phyloP scores from a whole-genome alignment of 352 stramenopile genomes.

The Globisporangium sylvaticum region DNA sequence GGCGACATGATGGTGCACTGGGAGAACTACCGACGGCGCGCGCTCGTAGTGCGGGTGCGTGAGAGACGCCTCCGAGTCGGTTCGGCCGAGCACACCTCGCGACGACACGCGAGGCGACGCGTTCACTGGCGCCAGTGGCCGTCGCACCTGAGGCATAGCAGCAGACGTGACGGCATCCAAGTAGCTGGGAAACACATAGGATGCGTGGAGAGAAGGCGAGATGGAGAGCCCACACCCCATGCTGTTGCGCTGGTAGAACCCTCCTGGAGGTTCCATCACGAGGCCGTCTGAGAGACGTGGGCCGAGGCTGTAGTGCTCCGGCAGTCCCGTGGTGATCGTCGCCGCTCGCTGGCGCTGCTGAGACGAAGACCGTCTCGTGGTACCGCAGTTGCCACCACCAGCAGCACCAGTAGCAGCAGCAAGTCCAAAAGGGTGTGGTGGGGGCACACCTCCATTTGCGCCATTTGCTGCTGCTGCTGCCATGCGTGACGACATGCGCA shows the following conservation, averaged over 20 bases:
- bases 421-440: neutral
- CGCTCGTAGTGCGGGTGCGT: slow-evolving; percentile 4
- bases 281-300: slow-evolving; percentile 37
- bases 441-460: neutral
- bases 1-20: neutral
- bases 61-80: slow-evolving; percentile 22
- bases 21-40: neutral
- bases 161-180: neutral
- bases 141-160: slow-evolving; percentile 16
- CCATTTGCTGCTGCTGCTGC: neutral
- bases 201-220: slow-evolving; percentile 18
- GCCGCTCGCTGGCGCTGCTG: slow-evolving; percentile 18
- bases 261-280: slow-evolving; percentile 36
- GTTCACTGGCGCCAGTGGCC: slow-evolving; percentile 30
- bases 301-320: slow-evolving; percentile 22
- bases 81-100: slow-evolving; percentile 17
- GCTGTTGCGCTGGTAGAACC: slow-evolving; percentile 12
- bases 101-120: slow-evolving; percentile 21
- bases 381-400: neutral
- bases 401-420: too few relatives aligned
- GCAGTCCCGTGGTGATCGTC: slow-evolving; percentile 16
- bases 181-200: slow-evolving; percentile 15
- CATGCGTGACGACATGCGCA: slow-evolving; percentile 16
- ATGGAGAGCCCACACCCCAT: slow-evolving; percentile 7
- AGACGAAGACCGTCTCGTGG: slow-evolving; percentile 7